Evolutionary conservation across 805 yeast species (phyloP).

Genomic region (Sugiyamaella valdiviana): DNA sequence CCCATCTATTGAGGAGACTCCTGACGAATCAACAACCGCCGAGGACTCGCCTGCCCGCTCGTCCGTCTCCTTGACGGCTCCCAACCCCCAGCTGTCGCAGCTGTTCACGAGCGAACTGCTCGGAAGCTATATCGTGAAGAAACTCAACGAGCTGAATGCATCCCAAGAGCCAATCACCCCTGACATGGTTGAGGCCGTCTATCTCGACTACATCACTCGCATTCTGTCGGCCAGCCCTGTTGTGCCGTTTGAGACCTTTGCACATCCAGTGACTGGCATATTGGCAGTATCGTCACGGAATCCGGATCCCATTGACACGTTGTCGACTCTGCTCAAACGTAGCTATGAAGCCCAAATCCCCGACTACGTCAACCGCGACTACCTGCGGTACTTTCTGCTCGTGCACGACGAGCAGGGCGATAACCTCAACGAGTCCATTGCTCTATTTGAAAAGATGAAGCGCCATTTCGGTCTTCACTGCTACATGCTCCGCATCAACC

Average conservation of each 20-base stretch:
- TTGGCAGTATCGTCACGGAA: slow-evolving; percentile 57
- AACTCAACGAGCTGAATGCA: slow-evolving; percentile 5
- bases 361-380: slow-evolving; percentile 59
- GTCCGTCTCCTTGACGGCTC: neutral
- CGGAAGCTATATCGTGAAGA: slow-evolving; percentile 23
- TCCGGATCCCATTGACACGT: slow-evolving; percentile 50
- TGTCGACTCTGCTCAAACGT: slow-evolving; percentile 47
- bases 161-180: slow-evolving; percentile 1
- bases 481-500: slow-evolving; percentile 19
- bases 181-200: slow-evolving; percentile 37
- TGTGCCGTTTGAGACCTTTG: slow-evolving; percentile 76
- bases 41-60: neutral
- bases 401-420: slow-evolving; percentile 43
- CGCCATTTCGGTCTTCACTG: slow-evolving; percentile 30
- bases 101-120: slow-evolving; percentile 35
- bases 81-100: slow-evolving; percentile 15
- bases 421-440: slow-evolving; percentile 39
- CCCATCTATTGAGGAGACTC: slow-evolving; percentile 34
- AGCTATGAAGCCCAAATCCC: slow-evolving; percentile 42
- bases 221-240: slow-evolving; percentile 53
- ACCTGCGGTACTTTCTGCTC: slow-evolving; percentile 47
- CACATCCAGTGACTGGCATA: slow-evolving; percentile 77
- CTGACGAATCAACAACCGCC: no score
- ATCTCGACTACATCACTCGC: slow-evolving; percentile 51
- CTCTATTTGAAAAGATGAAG: slow-evolving; percentile 38